Evolutionary conservation across 106 monocot genomes (phyloP).

Genomic region (Gastrodia elata): DNA sequence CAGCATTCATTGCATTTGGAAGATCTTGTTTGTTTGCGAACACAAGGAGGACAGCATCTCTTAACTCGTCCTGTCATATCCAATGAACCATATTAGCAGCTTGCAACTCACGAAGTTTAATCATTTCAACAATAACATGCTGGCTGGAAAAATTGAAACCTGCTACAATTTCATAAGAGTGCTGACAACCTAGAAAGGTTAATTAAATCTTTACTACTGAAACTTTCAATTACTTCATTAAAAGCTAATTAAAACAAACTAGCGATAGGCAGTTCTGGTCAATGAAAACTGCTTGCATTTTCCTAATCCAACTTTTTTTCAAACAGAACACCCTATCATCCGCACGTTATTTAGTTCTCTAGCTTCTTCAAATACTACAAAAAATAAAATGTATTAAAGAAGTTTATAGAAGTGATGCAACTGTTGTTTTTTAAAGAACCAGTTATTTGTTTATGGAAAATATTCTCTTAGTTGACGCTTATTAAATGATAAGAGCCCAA

Average conservation of each 20-base stretch:
- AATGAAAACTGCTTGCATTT: no score
- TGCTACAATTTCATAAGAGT: no score
- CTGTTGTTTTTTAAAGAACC: background rate
- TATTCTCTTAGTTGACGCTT: background rate
- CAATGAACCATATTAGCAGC: background rate
- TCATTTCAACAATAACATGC: background rate
- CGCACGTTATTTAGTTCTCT: no score
- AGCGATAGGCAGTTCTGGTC: no score
- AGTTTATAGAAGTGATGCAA: background rate
- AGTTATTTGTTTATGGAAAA: background rate
- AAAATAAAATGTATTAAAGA: no score
- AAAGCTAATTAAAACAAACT: no score
- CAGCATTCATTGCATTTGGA: slow-evolving; percentile 91
- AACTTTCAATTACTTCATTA: no score
- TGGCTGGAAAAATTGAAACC: background rate
- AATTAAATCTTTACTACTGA: no score
- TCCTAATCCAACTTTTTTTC: no score
- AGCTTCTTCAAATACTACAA: no score
- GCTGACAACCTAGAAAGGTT: no score
- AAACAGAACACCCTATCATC: no score
- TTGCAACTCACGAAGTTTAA: background rate
- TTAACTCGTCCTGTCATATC: slow-evolving; percentile 54
- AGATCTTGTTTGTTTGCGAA: slow-evolving; percentile 94
- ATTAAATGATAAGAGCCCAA: background rate
- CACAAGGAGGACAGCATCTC: slow-evolving; percentile 76